phyloP scores from a whole-genome alignment of 257 asterid genomes.

The Nicotiana benthamiana region DNA sequence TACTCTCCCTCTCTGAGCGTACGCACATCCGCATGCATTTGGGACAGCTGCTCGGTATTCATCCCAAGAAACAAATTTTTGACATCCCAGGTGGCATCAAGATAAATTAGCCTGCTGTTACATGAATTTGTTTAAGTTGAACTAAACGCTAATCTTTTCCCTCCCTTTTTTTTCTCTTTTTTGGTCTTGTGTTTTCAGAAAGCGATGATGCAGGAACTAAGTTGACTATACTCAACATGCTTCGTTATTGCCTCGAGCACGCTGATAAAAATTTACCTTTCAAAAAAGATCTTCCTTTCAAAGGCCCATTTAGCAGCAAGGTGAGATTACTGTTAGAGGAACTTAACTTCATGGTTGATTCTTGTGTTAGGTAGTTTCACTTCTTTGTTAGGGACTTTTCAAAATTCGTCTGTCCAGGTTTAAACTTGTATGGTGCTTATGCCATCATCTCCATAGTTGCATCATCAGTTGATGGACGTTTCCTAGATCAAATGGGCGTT shows the following conservation, averaged over 20 bases:
- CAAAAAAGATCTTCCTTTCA: neutral
- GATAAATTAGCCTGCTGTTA: neutral
- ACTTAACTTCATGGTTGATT: neutral
- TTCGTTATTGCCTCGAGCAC: conserved; percentile 54
- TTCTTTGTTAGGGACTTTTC: neutral
- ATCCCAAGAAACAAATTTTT: conserved; percentile 60
- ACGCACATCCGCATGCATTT: conserved; percentile 43
- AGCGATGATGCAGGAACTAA: conserved; percentile 36
- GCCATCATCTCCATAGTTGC: neutral
- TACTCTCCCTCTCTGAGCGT: conserved; percentile 55
- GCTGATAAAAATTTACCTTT: conserved; percentile 63
- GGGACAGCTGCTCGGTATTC: conserved; percentile 62
- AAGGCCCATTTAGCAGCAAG: conserved; percentile 22
- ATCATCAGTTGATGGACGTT: neutral
- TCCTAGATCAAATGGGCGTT: neutral
- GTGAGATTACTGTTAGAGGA: conserved; percentile 16
- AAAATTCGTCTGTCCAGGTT: neutral
- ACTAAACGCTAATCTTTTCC: neutral
- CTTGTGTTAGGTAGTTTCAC: neutral
- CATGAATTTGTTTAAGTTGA: neutral
- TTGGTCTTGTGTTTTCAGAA: conserved; percentile 31
- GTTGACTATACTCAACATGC: conserved; percentile 42
- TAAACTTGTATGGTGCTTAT: neutral
- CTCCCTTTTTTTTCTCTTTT: neutral
- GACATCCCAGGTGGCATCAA: conserved; percentile 66